Evolutionary conservation across 1,139 yeast genomes (phyloP).

Genomic region (Blastobotrys arbuscula): DNA sequence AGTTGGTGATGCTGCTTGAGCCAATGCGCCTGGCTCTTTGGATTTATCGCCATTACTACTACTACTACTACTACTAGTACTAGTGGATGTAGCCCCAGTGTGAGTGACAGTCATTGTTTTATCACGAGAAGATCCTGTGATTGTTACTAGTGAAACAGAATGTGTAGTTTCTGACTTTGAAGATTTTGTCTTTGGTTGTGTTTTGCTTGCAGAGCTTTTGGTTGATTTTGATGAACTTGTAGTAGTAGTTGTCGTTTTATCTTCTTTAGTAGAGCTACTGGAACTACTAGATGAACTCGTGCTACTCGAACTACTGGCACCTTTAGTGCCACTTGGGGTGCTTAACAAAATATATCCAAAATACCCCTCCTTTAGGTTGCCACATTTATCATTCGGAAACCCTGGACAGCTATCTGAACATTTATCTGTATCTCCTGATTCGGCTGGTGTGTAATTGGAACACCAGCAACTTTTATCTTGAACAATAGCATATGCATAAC

Average conservation of each 20-base stretch:
- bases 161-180: conserved; percentile 12
- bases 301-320: conserved; percentile 23
- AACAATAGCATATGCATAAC: conserved; percentile 53
- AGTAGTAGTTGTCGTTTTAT: conserved; percentile 10
- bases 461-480: conserved; percentile 56
- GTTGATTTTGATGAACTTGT: conserved; percentile 13
- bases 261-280: conserved; percentile 12
- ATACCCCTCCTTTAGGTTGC: conserved; percentile 33
- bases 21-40: conserved; percentile 14
- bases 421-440: conserved; percentile 31
- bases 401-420: conserved; percentile 55
- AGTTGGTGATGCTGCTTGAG: conserved; percentile 1
- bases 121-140: conserved; percentile 20
- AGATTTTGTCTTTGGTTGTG: conserved; percentile 9
- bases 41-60: conserved; percentile 9
- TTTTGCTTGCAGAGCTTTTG: conserved; percentile 11
- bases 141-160: conserved; percentile 21
- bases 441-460: conserved; percentile 46
- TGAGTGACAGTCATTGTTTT: conserved; percentile 7
- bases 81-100: not conserved
- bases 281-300: conserved; percentile 11
- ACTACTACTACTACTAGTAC: not conserved
- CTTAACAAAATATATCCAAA: conserved; percentile 42
- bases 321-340: conserved; percentile 33
- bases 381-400: conserved; percentile 43